Base-by-base conservation (phyloP, 345 rosid species). In the Citropsis articulata region DNA sequence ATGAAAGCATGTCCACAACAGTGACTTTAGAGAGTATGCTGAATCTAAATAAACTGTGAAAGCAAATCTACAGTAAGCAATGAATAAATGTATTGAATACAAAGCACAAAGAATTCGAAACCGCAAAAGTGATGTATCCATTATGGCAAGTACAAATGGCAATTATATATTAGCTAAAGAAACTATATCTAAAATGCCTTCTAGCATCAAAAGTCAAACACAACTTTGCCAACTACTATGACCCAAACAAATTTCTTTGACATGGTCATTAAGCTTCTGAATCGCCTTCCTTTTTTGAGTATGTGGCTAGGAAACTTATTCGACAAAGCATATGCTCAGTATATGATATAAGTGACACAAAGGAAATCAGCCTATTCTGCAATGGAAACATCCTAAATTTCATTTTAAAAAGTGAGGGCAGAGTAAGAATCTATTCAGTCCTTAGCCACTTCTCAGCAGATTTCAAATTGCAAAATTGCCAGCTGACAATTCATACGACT, bases 1-100 rank as follows among this genome's bases (percentile, higher is more conserved):
- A 79, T 64, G 57, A 80, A 16, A 75, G 27, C 69, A 75, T 72
- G 59, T 45, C 40, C 62, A 55, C 35, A 73, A 35, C n/a, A 61
- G 28, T 2, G 36, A 42, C 61, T 30, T 50, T 42, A 28, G 56
- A 42, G 61, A 71, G 55, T 33, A 75, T 50, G n/a, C 45, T 36
- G n/a, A 73, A n/a, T 16, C 60, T 25, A 40, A 77, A 56, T 25
- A 76, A 35, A 18, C 64, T 25, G 9, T 19, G 25, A 75, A 2
- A 61, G 72, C 27, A 42, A 66, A 53, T 19, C 45, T 16, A 69
- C 5, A 21, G 12, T 24, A 18, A 67, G 27, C 36, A 57, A 35
- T 21, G 8, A 55, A 22, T 35, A n/a, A 33, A 35, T 19, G 4
- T 25, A 66, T 38, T 10, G 25, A 76, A 66, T 36, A 64, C 19